phyloP scores from a whole-genome alignment of 2,329 filamentous ascomycete genomes.

The Tolypocladium amazonense region DNA sequence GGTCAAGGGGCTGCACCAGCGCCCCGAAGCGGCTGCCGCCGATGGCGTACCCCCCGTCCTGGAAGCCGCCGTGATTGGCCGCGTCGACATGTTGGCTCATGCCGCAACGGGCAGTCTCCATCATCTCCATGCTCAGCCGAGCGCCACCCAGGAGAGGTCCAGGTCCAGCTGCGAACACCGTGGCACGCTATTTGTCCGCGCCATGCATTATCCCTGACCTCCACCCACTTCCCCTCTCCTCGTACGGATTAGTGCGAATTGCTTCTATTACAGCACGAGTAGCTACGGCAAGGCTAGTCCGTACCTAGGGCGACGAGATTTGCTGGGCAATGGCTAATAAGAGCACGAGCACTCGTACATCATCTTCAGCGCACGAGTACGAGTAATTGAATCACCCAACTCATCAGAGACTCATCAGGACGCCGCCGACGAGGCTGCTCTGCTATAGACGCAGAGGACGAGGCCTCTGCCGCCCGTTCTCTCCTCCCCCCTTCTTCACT shows the following conservation, averaged over 20 bases:
- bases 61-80: neutral
- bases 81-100: neutral
- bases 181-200: neutral
- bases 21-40: neutral
- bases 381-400: neutral
- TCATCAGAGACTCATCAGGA: neutral
- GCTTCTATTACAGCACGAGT: neutral
- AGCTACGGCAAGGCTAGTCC: neutral
- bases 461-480: neutral
- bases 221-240: neutral
- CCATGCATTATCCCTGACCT: neutral
- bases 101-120: neutral
- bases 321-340: neutral
- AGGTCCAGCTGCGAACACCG: neutral
- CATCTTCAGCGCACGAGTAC: neutral
- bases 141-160: neutral
- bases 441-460: neutral
- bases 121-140: neutral
- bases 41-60: neutral
- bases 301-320: neutral
- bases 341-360: neutral
- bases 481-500: neutral
- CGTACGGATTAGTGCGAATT: neutral
- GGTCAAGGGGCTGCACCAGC: neutral
- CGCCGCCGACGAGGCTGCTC: neutral